These are phyloP conservation scores for Penicillium nucicola DNA, from an alignment of 495 filamentous ascomycete genomes.

Conservation along the genomic window DNA sequence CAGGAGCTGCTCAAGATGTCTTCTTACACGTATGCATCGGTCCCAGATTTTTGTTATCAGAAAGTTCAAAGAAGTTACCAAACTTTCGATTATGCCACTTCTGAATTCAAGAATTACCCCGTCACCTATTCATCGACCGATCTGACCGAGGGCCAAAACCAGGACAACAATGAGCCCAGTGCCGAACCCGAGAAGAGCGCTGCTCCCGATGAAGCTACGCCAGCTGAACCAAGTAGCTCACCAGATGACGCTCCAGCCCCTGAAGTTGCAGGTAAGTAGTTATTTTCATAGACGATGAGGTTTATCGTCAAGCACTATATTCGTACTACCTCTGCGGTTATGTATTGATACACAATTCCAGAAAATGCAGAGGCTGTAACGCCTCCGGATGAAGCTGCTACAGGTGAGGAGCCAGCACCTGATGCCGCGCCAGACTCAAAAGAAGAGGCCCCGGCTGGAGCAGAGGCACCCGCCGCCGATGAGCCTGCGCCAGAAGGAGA, in stretches of 20 bases:
- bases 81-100: constrained; percentile 36
- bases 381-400: constrained; percentile 23
- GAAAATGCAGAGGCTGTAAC: constrained; percentile 27
- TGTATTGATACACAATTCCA: constrained; percentile 18
- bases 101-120: constrained; percentile 35
- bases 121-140: constrained; percentile 26
- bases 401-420: constrained; percentile 15
- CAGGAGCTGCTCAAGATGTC: constrained; percentile 34
- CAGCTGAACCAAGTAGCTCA: constrained; percentile 16
- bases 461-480: constrained; percentile 3
- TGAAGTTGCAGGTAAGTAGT: constrained; percentile 26
- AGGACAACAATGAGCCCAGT: constrained; percentile 34
- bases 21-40: constrained; percentile 40
- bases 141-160: constrained; percentile 40
- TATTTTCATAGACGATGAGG: not conserved
- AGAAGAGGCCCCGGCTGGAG: constrained; percentile 16
- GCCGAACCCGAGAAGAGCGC: constrained; percentile 24
- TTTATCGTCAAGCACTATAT: not conserved
- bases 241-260: constrained; percentile 3
- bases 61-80: constrained; percentile 37
- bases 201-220: constrained; percentile 19
- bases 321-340: not conserved
- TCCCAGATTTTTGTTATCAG: constrained; percentile 41
- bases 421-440: constrained; percentile 19
- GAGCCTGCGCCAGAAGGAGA: constrained; percentile 9